phyloP scores from a whole-genome alignment of 2,329 filamentous ascomycete genomes.

The Exutisphaerella laricina region DNA sequence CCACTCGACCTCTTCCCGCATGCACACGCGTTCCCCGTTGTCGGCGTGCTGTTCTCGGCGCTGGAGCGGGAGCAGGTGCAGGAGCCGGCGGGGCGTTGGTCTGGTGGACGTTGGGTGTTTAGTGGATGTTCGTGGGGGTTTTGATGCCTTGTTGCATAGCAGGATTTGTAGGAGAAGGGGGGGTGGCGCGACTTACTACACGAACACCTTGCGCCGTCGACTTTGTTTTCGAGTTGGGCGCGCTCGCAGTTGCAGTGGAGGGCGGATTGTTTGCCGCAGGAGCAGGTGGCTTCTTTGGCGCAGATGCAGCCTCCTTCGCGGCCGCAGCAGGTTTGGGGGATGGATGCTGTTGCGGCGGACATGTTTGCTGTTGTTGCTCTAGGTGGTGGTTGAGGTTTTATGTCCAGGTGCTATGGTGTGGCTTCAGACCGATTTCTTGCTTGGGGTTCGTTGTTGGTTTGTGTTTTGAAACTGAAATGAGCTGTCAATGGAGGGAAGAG shows the following conservation, averaged over 20 bases:
- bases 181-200: slow-evolving; percentile 54
- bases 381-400: not conserved
- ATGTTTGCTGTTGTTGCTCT: slow-evolving; percentile 25
- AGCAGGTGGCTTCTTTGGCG: slow-evolving; percentile 44
- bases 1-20: slow-evolving; percentile 60
- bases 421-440: no score
- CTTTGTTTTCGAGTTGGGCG: slow-evolving; percentile 67
- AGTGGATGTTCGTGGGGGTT: slow-evolving; percentile 1
- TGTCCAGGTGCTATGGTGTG: no score
- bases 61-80: slow-evolving; percentile 74
- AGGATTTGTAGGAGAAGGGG: not conserved
- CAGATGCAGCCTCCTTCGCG: slow-evolving; percentile 45
- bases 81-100: slow-evolving; percentile 66
- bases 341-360: slow-evolving; percentile 36
- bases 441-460: no score
- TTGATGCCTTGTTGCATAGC: not conserved
- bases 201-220: slow-evolving; percentile 70
- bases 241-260: slow-evolving; percentile 83
- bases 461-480: no score
- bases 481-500: no score
- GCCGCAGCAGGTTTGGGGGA: slow-evolving; percentile 55
- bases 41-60: slow-evolving; percentile 60
- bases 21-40: slow-evolving; percentile 61
- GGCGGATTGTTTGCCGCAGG: slow-evolving; percentile 81
- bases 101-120: slow-evolving; percentile 30